Base-by-base conservation (phyloP, 495 filamentous ascomycete species). In the Bacidia gigantensis region DNA sequence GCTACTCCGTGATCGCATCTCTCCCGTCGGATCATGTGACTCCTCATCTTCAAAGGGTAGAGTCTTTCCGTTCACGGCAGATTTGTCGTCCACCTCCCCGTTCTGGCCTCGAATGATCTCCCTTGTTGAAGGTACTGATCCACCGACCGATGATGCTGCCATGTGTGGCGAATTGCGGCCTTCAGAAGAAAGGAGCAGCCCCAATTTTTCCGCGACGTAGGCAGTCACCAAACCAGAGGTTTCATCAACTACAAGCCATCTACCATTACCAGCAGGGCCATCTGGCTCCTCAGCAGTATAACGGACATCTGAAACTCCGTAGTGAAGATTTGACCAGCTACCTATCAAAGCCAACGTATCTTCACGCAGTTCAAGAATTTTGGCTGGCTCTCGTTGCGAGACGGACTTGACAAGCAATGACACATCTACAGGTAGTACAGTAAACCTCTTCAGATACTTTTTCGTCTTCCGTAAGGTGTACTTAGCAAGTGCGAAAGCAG, bases 391-490 rank as follows among this genome's bases (percentile, higher is more conserved):
- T 60, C 83, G 84, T 11, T 80, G 72, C 50, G 93, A 59, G 62
- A 88, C 73, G 69, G 80, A 92, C 35, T 84, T 72, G 18, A 79
- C 75, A 47, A 98, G 70, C 41, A 74, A 69, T 3, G 80, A 74
- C 26, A 94, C 81, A 54, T 95, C 89, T 61, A 97, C 60, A 0
- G 87, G 89, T 23, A 90, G 67, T 0, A 89, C 76, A 0, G 83
- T 89, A 56, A 98, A 96, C 18, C 88, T 72, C 55, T 81, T 78
- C 55, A 95, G 76, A 61, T 93, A 97, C 69, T 98, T 98, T 64
- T 82, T 90, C 39, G 83, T 81, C 71, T 98, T 98, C 20, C 92
- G 76, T 14, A 97, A 69, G 44, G 88, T 93, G 62, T 98, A 98
- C 64, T 98, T 98, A 21, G 89, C 88, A 18, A 95, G 69, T 3